phyloP scores from a whole-genome alignment of 23 red algal species.

The Gracilaria gracilis region DNA sequence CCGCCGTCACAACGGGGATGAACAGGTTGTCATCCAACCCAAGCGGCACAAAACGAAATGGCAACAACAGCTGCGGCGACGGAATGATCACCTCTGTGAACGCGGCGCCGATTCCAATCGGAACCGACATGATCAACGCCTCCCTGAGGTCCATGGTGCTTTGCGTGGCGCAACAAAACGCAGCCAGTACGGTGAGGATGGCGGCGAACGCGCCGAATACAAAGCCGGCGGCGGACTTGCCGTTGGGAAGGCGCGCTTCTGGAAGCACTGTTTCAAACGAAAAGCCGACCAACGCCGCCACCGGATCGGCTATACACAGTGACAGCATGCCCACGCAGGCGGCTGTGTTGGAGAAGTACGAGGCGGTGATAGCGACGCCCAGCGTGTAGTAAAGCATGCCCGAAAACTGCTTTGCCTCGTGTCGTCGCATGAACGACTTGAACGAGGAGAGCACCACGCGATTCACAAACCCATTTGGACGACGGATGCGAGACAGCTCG shows the following conservation, averaged over 20 bases:
- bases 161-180: background rate
- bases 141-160: conserved; percentile 10
- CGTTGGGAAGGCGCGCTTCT: conserved; percentile 36
- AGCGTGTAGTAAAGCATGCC: conserved; percentile 72
- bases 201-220: conserved; percentile 40
- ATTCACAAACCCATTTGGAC: conserved; percentile 28
- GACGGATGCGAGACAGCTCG: conserved; percentile 13
- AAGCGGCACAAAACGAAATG: conserved; percentile 25
- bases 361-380: conserved; percentile 35
- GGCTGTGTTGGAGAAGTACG: conserved; percentile 28
- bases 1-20: conserved; percentile 53
- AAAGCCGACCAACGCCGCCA: conserved; percentile 57
- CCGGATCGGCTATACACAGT: conserved; percentile 45
- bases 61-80: conserved; percentile 31
- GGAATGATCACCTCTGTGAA: conserved; percentile 67
- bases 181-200: conserved; percentile 7
- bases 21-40: conserved; percentile 73
- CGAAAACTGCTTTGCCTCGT: conserved; percentile 50
- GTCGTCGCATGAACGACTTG: conserved; percentile 56
- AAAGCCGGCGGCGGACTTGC: conserved; percentile 60
- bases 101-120: conserved; percentile 19
- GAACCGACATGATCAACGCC: conserved; percentile 14
- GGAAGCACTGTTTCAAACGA: background rate
- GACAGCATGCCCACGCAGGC: conserved; percentile 50
- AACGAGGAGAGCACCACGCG: conserved; percentile 25